These are phyloP conservation scores for Candida ficus DNA, from an alignment of 805 yeast genomes.

Conservation along the genomic window DNA sequence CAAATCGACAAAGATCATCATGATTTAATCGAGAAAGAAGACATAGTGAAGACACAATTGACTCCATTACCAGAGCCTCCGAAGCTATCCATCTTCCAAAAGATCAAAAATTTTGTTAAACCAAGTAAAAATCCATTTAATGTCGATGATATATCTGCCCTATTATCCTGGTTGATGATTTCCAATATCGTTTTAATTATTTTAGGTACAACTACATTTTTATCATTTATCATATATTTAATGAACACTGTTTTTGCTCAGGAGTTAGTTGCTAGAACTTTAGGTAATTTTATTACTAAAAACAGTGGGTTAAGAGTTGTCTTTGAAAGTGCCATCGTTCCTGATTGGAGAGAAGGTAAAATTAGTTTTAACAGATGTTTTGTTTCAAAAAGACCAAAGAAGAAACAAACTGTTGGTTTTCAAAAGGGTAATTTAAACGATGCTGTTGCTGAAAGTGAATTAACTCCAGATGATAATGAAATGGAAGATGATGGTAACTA, in stretches of 20 bases:
- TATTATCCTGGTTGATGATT: slow-evolving; percentile 86
- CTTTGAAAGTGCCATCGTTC: slow-evolving; percentile 91
- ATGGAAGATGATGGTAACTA: slow-evolving; percentile 84
- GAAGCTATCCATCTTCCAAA: slow-evolving; percentile 33
- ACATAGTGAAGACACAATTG: neutral
- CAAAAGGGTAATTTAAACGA: slow-evolving; percentile 69
- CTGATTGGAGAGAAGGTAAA: slow-evolving; percentile 87
- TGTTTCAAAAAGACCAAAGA: slow-evolving; percentile 78
- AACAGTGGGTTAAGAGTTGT: slow-evolving; percentile 80
- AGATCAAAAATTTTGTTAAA: slow-evolving; percentile 68
- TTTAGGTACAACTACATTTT: slow-evolving; percentile 89
- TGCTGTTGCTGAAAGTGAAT: slow-evolving; percentile 47
- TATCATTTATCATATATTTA: slow-evolving; percentile 70
- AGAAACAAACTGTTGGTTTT: slow-evolving; percentile 39
- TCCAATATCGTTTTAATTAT: slow-evolving; percentile 78
- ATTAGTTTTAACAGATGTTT: slow-evolving; percentile 81
- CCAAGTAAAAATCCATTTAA: slow-evolving; percentile 46
- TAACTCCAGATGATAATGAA: slow-evolving; percentile 24
- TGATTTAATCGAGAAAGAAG: neutral
- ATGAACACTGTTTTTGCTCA: slow-evolving; percentile 54
- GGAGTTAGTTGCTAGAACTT: slow-evolving; percentile 73
- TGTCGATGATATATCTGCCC: slow-evolving; percentile 87
- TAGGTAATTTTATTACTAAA: slow-evolving; percentile 79
- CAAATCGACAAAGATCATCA: neutral
- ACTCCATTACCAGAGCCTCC: neutral